A percentile compares a stretch with the other conserved stretches of the same genome.
These are phyloP conservation scores for Penicillium salamii DNA, from an alignment of 495 filamentous ascomycete genomes.

Conservation along the genomic window DNA sequence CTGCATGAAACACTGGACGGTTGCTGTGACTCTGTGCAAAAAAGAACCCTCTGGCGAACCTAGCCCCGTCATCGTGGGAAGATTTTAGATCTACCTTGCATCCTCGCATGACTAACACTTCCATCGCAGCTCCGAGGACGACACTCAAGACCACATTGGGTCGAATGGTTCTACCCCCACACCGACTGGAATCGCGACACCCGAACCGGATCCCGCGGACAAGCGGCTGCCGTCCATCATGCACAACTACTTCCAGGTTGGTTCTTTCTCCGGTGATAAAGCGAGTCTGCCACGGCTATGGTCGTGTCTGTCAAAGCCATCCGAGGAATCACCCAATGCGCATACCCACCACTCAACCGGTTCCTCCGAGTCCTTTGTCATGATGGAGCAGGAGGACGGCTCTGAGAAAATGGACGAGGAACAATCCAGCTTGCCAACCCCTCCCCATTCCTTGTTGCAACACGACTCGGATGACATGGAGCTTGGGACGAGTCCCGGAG, in stretches of 20 bases:
- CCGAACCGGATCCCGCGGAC: conserved; percentile 83
- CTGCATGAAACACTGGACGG: conserved; percentile 4
- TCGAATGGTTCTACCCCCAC: conserved; percentile 76
- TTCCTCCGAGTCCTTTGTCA: conserved; percentile 38
- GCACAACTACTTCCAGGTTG: conserved; percentile 97
- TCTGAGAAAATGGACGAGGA: conserved; percentile 24
- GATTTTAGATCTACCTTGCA: not conserved
- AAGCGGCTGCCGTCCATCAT: conserved; percentile 88
- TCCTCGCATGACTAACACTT: conserved; percentile 23
- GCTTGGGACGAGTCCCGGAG: conserved; percentile 33
- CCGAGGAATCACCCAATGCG: conserved; percentile 15
- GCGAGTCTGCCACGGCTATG: conserved; percentile 51
- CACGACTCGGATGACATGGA: conserved; percentile 42
- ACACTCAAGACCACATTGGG: conserved; percentile 72
- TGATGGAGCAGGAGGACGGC: conserved; percentile 40
- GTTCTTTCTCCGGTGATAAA: conserved; percentile 60
- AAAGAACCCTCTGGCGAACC: no score
- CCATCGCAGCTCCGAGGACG: conserved; percentile 54
- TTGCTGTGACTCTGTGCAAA: no score
- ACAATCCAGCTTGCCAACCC: conserved; percentile 37
- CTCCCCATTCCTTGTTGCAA: conserved; percentile 45
- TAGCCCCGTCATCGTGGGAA: no score
- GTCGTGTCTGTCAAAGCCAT: conserved; percentile 28
- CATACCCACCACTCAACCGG: conserved; percentile 18
- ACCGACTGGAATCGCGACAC: conserved; percentile 67